Evolutionary conservation across 192 early-diverging fungal genomes (phyloP), one percentile per base, ranked within the genome.

Genomic region (Backusella sp.): DNA sequence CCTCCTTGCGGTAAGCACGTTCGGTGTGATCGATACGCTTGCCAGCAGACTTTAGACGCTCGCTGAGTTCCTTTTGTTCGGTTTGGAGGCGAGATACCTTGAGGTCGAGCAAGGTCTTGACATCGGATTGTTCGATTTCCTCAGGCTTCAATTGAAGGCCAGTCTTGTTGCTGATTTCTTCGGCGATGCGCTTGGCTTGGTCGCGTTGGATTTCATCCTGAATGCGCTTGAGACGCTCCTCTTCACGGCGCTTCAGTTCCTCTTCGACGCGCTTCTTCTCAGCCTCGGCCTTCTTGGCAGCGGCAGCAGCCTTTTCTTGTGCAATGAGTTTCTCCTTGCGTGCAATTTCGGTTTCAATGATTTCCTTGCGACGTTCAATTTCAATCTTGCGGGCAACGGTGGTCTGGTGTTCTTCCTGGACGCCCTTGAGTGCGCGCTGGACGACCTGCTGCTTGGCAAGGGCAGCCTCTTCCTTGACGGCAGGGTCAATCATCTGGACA

Each of bases 71-170:
- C 36, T 86, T 85, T 85, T 93, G 91, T 81, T 97, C 96, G 82
- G 96, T 94, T 84, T 99, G 94, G 34, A 98, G 78, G 77, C 97
- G 91, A 80, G 95, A 90, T 19, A 94, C 88, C 89, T 98, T 95
- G 69, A 97, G 83, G 71, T 94, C 89, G 59, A 94, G 80, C 68
- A 99, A 84, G 30, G 86, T 86, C 72, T 92, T 87, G 28, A 91
- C 92, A 83, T 97, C 94, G 78, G 97, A 80, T 72, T 87, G 85
- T 72, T 96, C 92, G 42, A 98, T 85, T 67, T 99, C 95, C 74
- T 93, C 80, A 23, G 80, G 80, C 62, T 75, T 81, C 72, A 81
- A 68, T 41, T 81, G 76, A 39, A 81, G 69, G 72, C 80, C 80
- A 21, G 80, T 81, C 80, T 81, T 81, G 76, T 44, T 56, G 52